phyloP scores from a whole-genome alignment of 2,329 filamentous ascomycete species.

The Aspergillus vadensis region DNA sequence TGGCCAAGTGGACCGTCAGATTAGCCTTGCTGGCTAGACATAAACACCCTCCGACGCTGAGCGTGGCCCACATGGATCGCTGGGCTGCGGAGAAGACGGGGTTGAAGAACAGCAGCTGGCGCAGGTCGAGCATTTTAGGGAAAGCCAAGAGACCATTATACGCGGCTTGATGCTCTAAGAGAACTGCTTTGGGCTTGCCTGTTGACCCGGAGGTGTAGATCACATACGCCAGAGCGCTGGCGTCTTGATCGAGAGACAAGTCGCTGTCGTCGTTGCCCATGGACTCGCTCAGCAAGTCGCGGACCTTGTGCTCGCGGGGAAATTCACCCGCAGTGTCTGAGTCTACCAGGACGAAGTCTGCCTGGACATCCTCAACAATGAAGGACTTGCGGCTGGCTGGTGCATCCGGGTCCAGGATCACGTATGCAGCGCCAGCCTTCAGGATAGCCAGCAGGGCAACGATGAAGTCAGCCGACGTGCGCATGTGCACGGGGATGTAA shows the following conservation, averaged over 20 bases:
- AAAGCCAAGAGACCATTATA: slow-evolving; percentile 5
- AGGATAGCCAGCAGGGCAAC: slow-evolving; percentile 18
- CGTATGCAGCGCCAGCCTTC: slow-evolving; percentile 19
- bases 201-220: slow-evolving; percentile 23
- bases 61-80: slow-evolving; percentile 15
- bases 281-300: slow-evolving; percentile 1
- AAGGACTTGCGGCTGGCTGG: slow-evolving; percentile 12
- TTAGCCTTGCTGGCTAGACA: slow-evolving; percentile 10
- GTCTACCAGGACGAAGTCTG: slow-evolving; percentile 8
- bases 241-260: neutral
- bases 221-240: slow-evolving; percentile 12
- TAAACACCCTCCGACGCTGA: slow-evolving; percentile 13
- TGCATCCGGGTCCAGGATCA: slow-evolving; percentile 16
- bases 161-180: slow-evolving; percentile 3
- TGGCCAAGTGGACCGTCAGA: slow-evolving; percentile 3
- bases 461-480: slow-evolving; percentile 10
- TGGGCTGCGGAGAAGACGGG: slow-evolving; percentile 20
- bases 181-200: slow-evolving; percentile 17
- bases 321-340: neutral
- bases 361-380: slow-evolving; percentile 13
- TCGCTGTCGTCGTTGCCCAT: neutral
- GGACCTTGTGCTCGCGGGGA: slow-evolving; percentile 3
- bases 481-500: neutral
- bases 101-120: slow-evolving; percentile 18
- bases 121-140: slow-evolving; percentile 7